Base-by-base conservation (phyloP, 306 rosid species). In the Cicer yamashitae region DNA sequence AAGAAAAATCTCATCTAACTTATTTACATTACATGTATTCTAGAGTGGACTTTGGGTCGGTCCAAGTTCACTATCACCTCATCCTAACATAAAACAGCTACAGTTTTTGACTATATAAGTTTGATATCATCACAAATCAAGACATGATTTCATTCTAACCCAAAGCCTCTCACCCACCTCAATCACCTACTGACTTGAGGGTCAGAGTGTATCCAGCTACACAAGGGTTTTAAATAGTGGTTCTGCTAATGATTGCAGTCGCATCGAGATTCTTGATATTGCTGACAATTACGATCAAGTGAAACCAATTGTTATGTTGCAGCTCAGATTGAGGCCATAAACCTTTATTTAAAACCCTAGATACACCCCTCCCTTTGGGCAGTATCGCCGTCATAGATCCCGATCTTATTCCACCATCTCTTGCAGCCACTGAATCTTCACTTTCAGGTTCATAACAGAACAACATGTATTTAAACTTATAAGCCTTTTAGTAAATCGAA, bases 71-170 rank as follows among this genome's bases (percentile, higher is more conserved):
- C 37, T 54, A 48, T 6, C 17, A 48, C 53, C 53, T 13, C 37
- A 30, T 30, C 37, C 37, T 30, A 30, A 30, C 37, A 30, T 30
- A 30, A 30, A 3, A 15, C 17, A 10, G 30, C 8, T 53, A 53
- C 12, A 15, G 25, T 15, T 53, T 53, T 10, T 7, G 3, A 52
- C 30, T 2, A 52, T 52, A 52, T 15, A 52, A 30, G 37, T 30
- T 30, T 50, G 56, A n/a, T 50, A 50, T 50, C 56, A 52, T 52
- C 18, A 54, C 61, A 54, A 56, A 54, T 18, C 37, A 20, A 56
- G 7, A 0, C 37, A 10, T 18, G n/a, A 3, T 56, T 56, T 18
- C 22, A 56, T 56, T 9, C 61, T 56, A 56, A 56, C n/a, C 6
- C 13, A 18, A 56, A 18, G 22, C 13, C 61, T 18, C 61, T 56